These are phyloP conservation scores for Monosporascus cannonballus DNA, from an alignment of 2,329 filamentous ascomycete genomes.

Conservation along the genomic window DNA sequence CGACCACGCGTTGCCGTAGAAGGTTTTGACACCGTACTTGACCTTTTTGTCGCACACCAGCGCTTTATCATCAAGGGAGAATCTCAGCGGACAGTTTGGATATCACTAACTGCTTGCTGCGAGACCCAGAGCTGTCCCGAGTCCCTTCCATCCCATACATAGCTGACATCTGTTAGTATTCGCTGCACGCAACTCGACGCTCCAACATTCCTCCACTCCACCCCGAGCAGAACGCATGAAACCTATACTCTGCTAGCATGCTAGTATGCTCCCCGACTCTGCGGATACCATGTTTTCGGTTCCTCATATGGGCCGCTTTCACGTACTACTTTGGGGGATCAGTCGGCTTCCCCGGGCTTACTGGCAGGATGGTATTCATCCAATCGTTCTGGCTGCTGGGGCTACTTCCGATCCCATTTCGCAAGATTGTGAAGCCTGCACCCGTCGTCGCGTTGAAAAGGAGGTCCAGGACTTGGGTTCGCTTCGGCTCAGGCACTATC, in stretches of 20 bases:
- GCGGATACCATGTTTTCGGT: too few species aligned
- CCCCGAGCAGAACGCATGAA: too few species aligned
- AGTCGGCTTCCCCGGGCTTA: constrained; percentile 3
- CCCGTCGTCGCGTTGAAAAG: constrained; percentile 29
- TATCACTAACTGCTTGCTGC: constrained; percentile 6
- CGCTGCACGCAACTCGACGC: too few species aligned
- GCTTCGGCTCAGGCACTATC: constrained; percentile 22
- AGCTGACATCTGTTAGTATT: neutral
- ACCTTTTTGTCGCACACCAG: neutral
- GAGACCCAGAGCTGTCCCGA: constrained; percentile 6
- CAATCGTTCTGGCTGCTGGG: constrained; percentile 23
- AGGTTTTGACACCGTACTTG: constrained; percentile 35
- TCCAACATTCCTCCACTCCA: too few species aligned
- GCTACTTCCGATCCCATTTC: constrained; percentile 30
- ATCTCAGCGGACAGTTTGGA: neutral
- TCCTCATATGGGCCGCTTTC: neutral
- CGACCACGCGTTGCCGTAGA: constrained; percentile 34
- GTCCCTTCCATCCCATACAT: constrained; percentile 7
- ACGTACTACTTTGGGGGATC: constrained; percentile 2
- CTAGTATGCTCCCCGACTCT: neutral
- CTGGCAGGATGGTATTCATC: constrained; percentile 9
- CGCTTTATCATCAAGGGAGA: neutral
- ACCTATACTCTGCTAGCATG: neutral
- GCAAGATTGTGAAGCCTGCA: constrained; percentile 29
- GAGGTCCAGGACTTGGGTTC: constrained; percentile 26